Conservation (phyloP, 768 basidiomycete genomes). For the Vishniacozyma victoriae region DNA sequence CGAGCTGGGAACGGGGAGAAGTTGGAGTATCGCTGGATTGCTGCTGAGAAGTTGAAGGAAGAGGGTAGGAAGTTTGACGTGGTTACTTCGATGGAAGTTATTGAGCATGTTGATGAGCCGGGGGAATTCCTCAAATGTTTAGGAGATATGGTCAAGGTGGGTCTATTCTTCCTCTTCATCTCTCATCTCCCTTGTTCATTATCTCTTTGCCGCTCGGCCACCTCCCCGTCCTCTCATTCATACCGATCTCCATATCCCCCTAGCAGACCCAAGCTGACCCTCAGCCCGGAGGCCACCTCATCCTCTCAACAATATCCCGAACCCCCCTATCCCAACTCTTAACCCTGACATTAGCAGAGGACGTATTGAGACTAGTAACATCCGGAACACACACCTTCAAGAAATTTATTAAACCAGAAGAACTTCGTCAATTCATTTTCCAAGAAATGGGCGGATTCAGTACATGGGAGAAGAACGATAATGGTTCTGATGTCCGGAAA, state of each 20-base stretch:
- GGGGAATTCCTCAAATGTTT: conserved; percentile 72
- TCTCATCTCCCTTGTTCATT: not conserved
- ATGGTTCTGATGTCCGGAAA: conserved; percentile 20
- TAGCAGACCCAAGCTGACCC: not conserved
- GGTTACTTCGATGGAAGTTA: conserved; percentile 94
- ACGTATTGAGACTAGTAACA: conserved; percentile 69
- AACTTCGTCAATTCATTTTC: conserved; percentile 77
- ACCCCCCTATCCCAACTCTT: conserved; percentile 66
- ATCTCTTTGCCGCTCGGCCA: not conserved
- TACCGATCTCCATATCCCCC: not conserved
- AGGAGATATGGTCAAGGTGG: conserved; percentile 78
- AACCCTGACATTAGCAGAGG: conserved; percentile 73
- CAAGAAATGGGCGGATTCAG: conserved; percentile 50
- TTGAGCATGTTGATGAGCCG: conserved; percentile 96
- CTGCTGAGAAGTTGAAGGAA: conserved; percentile 66
- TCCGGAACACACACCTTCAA: conserved; percentile 85
- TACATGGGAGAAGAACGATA: conserved; percentile 35
- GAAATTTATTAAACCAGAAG: conserved; percentile 81
- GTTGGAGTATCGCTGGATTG: conserved; percentile 64
- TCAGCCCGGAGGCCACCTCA: conserved; percentile 90
- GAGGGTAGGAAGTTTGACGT: conserved; percentile 70
- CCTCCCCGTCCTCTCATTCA: not conserved
- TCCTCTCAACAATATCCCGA: conserved; percentile 90
- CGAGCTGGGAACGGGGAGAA: not conserved
- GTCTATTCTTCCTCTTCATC: conserved; percentile 23